Evolutionary conservation across 2,329 filamentous ascomycete genomes (phyloP), one percentile per base, ranked within the genome.

Genomic region (Hirsutella thompsonii): DNA sequence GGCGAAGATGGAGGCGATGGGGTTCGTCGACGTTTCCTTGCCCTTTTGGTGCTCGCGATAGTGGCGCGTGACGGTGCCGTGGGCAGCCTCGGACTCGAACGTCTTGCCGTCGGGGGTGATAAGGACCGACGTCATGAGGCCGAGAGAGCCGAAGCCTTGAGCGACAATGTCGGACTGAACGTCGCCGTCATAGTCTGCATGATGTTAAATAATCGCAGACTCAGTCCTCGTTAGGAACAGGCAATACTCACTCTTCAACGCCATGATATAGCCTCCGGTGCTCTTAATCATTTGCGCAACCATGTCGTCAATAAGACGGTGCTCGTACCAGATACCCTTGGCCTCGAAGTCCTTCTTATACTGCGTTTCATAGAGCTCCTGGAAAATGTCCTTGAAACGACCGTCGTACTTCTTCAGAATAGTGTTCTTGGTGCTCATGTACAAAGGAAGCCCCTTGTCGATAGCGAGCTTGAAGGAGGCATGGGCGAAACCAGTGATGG

Each of bases 361-460:
- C 54, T 81, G 69, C 44, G 73, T 75, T 48, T 96, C 86, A 68
- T 90, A 98, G 55, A 96, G 79, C 58, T 93, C 84, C 75, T 98
- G 85, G 79, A 98, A 98, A 64, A 96, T 93, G 59, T 98, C 92
- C 81, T 96, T 96, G 79, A 98, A 98, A 55, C 85, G 79, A 40
- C 92, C 92, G 60, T 98, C 92, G 68, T 98, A 98, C 66, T 89
- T 90, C 76, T 98, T 98, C 53, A 98, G 72, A 55, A 98, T 98
- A 53, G 92, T 98, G 76, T 96, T 96, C 83, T 98, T 98, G 67
- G 92, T 98, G 76, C 87, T 94, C 90, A 96, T 93, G 74, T 96
- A 98, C 56, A 98, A 73, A n/a, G 92, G 92, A 51, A 94, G 71
- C 48, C 72, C 72, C 76, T 94, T 92, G 64, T 78, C 72, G 36